phyloP scores from a whole-genome alignment of 2,329 filamentous ascomycete genomes.

The Dendrostoma leiphaemia region DNA sequence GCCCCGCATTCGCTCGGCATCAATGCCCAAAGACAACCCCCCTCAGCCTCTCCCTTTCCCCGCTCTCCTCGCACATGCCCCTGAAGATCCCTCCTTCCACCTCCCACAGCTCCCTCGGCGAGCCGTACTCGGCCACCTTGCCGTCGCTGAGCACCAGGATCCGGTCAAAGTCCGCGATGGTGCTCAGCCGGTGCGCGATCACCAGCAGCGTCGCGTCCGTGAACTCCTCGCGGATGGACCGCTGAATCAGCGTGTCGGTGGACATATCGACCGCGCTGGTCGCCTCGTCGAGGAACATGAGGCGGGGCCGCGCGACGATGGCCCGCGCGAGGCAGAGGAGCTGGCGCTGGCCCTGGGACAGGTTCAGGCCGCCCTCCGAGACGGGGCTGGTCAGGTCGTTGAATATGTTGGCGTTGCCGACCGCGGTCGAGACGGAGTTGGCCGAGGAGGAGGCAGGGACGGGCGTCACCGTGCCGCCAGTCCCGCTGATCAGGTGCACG shows the following conservation, averaged over 20 bases:
- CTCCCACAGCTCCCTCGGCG: conserved; percentile 60
- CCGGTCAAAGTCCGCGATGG: conserved; percentile 73
- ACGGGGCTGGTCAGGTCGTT: conserved; percentile 60
- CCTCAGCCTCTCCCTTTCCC: conserved; percentile 53
- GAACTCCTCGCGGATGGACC: conserved; percentile 70
- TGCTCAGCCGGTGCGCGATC: conserved; percentile 74
- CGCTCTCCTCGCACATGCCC: conserved; percentile 62
- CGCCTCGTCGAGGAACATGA: conserved; percentile 80
- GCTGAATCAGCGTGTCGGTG: conserved; percentile 72
- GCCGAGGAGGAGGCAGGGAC: conserved; percentile 37
- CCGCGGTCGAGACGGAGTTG: conserved; percentile 29
- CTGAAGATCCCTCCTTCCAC: conserved; percentile 52
- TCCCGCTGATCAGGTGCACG: conserved; percentile 56
- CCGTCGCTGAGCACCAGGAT: conserved; percentile 72
- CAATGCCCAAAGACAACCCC: conserved; percentile 39
- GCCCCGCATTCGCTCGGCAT: too few relatives aligned
- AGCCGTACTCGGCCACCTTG: conserved; percentile 64
- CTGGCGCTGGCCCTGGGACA: conserved; percentile 75
- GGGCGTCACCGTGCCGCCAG: conserved; percentile 39
- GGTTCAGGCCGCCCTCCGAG: conserved; percentile 70
- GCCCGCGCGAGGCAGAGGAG: conserved; percentile 72
- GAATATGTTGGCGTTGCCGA: conserved; percentile 65
- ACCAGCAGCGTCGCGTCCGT: conserved; percentile 67
- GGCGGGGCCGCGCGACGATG: conserved; percentile 69
- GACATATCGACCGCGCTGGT: conserved; percentile 77